Percentiles rank a stretch among this genome's conserved stretches.
Conservation (phyloP, 352 stramenopile genomes). For the Pythium graminicola region DNA sequence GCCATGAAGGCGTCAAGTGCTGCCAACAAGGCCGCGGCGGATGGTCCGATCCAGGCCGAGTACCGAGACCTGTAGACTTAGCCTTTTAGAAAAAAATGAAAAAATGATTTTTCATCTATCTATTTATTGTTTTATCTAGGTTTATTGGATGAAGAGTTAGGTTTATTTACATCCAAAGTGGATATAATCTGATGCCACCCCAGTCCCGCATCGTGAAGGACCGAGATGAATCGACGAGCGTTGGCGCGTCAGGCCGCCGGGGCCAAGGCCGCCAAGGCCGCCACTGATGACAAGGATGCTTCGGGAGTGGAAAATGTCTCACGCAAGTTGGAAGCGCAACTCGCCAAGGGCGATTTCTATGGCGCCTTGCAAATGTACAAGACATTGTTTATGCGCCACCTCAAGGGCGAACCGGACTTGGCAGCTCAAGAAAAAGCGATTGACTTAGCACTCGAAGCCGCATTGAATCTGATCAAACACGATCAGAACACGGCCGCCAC, state of each 20-base stretch:
- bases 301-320: slow-evolving; percentile 67
- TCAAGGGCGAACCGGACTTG: slow-evolving; percentile 58
- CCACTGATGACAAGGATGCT: slow-evolving; percentile 26
- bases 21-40: slow-evolving; percentile 12
- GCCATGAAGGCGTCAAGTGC: slow-evolving; percentile 58
- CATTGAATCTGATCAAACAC: slow-evolving; percentile 63
- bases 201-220: too few relatives aligned
- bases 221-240: slow-evolving; percentile 64
- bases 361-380: slow-evolving; percentile 89
- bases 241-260: slow-evolving; percentile 56
- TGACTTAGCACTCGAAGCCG: slow-evolving; percentile 55
- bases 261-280: slow-evolving; percentile 27
- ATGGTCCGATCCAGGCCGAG: slow-evolving; percentile 60
- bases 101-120: background rate
- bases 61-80: slow-evolving; percentile 63
- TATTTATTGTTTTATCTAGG: slow-evolving; percentile 1
- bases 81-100: background rate
- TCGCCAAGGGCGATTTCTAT: slow-evolving; percentile 76
- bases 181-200: slow-evolving; percentile 3
- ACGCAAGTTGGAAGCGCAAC: slow-evolving; percentile 68
- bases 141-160: slow-evolving; percentile 7
- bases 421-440: slow-evolving; percentile 57
- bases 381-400: slow-evolving; percentile 82
- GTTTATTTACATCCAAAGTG: slow-evolving; percentile 1
- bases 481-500: slow-evolving; percentile 65